Evolutionary conservation across 768 basidiomycete species (phyloP).

Genomic region (Mycena floridula): DNA sequence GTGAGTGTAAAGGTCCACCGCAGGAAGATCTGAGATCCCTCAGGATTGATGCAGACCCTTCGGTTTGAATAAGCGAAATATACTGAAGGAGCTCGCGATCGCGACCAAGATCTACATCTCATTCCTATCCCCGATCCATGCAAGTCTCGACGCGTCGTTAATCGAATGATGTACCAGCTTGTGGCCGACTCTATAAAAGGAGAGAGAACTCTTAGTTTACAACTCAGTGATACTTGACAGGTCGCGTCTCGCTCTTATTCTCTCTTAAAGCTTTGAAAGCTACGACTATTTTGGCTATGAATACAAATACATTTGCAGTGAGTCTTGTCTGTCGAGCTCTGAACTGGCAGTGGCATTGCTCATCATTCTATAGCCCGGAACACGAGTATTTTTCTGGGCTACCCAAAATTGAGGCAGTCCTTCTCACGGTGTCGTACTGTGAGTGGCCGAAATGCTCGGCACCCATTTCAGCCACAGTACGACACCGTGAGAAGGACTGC

Average conservation of each 20-base stretch:
- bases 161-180: neutral
- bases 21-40: no score
- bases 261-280: neutral
- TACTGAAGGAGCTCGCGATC: neutral
- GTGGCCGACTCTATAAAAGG: neutral
- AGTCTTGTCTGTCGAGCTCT: constrained; percentile 18
- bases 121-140: neutral
- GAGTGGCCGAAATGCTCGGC: no score
- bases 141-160: neutral
- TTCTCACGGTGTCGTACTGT: constrained; percentile 56
- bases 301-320: constrained; percentile 47
- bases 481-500: constrained; percentile 54
- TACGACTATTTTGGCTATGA: constrained; percentile 68
- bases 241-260: neutral
- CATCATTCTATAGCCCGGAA: constrained; percentile 45
- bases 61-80: neutral
- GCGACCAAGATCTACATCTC: neutral
- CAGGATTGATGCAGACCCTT: no score
- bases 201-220: neutral
- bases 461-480: constrained; percentile 52
- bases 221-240: neutral
- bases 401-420: constrained; percentile 43
- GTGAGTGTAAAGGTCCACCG: no score
- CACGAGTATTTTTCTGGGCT: constrained; percentile 65
- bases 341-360: constrained; percentile 7